These are phyloP conservation scores for Paralagenidium karlingii DNA, from an alignment of 352 stramenopile genomes.

Conservation along the genomic window DNA sequence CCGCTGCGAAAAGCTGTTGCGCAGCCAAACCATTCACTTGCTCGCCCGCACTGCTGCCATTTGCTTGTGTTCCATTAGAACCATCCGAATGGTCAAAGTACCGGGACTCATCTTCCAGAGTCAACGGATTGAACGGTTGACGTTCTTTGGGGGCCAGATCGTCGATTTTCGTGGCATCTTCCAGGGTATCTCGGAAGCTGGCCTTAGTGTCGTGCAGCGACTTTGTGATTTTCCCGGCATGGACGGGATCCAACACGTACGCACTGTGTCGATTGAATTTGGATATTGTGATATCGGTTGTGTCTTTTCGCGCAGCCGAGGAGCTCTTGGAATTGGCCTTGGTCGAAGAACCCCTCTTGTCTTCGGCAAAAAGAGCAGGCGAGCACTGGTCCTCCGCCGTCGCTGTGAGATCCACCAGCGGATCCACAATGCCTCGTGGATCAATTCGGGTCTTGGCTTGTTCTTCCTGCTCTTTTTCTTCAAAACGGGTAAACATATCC, in stretches of 20 bases:
- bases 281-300: constrained; percentile 53
- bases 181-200: constrained; percentile 35
- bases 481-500: constrained; percentile 78
- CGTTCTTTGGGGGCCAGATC: constrained; percentile 39
- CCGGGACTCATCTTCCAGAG: constrained; percentile 64
- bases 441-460: constrained; percentile 25
- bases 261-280: constrained; percentile 81
- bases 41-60: neutral
- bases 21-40: constrained; percentile 12
- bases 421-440: constrained; percentile 56
- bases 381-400: constrained; percentile 43
- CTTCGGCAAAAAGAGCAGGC: constrained; percentile 14
- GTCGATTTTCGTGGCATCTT: constrained; percentile 52
- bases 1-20: constrained; percentile 24
- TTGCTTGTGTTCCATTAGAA: neutral
- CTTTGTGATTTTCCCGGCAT: constrained; percentile 63
- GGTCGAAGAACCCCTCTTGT: constrained; percentile 2
- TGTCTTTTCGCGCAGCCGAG: constrained; percentile 13
- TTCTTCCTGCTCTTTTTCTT: constrained; percentile 63
- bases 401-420: constrained; percentile 59
- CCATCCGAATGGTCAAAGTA: constrained; percentile 55
- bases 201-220: constrained; percentile 9
- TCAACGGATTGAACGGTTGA: constrained; percentile 61
- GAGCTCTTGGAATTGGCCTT: neutral
- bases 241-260: constrained; percentile 65